Conservation (phyloP, 1,139 yeast genomes). For the Candida mesenterica region DNA sequence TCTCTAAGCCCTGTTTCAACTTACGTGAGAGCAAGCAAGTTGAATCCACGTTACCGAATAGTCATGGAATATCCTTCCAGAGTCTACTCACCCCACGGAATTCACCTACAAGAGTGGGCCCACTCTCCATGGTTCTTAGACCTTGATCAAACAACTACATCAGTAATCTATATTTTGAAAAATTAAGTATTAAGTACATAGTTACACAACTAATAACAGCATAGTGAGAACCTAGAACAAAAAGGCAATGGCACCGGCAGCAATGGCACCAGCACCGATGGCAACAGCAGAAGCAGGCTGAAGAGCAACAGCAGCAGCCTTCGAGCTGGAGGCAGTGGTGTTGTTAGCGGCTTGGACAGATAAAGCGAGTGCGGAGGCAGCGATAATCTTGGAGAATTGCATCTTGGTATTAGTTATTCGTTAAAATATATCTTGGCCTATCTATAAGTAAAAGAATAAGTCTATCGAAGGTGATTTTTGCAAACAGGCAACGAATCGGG, state of each 20-base stretch:
- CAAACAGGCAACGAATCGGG: no score
- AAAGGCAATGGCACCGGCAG: constrained; percentile 14
- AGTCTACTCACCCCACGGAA: no score
- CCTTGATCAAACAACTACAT: no score
- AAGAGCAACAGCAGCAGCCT: constrained; percentile 8
- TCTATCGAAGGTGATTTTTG: no score
- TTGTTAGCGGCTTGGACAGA: constrained; percentile 15
- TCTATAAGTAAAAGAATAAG: neutral
- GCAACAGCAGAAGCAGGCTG: constrained; percentile 8
- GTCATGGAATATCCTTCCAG: no score
- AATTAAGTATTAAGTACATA: neutral
- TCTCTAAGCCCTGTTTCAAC: no score
- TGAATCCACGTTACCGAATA: no score
- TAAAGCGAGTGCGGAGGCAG: constrained; percentile 11
- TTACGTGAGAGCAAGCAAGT: no score
- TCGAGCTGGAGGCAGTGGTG: constrained; percentile 7
- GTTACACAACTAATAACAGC: neutral
- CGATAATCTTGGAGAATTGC: constrained; percentile 13
- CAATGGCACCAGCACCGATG: constrained; percentile 14
- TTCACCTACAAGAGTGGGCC: no score
- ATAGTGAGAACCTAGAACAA: constrained; percentile 8
- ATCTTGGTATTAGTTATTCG: constrained; percentile 4
- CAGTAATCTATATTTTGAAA: neutral
- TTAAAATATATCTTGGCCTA: neutral
- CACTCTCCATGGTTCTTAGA: no score